Evolutionary conservation across 1,284 basidiomycete genomes (phyloP).

Genomic region (Pterula multifida): DNA sequence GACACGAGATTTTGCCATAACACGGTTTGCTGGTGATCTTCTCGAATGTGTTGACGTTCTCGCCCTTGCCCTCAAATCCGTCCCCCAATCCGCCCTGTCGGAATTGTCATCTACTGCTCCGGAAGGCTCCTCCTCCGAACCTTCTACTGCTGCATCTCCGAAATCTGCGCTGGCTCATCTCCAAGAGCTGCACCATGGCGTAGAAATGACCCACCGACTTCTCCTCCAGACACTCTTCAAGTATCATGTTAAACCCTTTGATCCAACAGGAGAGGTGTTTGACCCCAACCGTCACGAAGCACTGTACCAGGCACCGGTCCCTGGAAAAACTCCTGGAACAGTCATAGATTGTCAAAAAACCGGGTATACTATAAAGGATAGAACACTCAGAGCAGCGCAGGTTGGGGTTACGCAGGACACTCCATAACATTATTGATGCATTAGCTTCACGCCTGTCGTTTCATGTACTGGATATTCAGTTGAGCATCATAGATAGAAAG

Average conservation of each 20-base stretch:
- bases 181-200: constrained; percentile 70
- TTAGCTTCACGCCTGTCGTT: not conserved
- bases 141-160: constrained; percentile 19
- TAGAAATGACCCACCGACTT: constrained; percentile 86
- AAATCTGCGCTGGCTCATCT: constrained; percentile 54
- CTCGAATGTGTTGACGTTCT: constrained; percentile 91
- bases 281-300: constrained; percentile 96
- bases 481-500: constrained; percentile 14
- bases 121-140: constrained; percentile 15
- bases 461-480: constrained; percentile 4
- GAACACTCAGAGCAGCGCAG: constrained; percentile 89
- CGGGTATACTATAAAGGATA: constrained; percentile 88
- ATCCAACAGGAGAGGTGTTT: constrained; percentile 86
- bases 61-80: constrained; percentile 77
- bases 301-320: constrained; percentile 87
- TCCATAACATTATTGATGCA: constrained; percentile 24
- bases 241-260: constrained; percentile 85
- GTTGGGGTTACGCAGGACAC: constrained; percentile 85
- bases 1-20: constrained; percentile 88
- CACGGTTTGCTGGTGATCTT: constrained; percentile 82
- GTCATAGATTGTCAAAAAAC: constrained; percentile 88
- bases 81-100: constrained; percentile 46
- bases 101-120: constrained; percentile 17
- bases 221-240: constrained; percentile 85
- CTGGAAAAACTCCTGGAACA: constrained; percentile 79